Conservation (phyloP, 2,329 filamentous ascomycete species). For the Sarocladium oryzae region DNA sequence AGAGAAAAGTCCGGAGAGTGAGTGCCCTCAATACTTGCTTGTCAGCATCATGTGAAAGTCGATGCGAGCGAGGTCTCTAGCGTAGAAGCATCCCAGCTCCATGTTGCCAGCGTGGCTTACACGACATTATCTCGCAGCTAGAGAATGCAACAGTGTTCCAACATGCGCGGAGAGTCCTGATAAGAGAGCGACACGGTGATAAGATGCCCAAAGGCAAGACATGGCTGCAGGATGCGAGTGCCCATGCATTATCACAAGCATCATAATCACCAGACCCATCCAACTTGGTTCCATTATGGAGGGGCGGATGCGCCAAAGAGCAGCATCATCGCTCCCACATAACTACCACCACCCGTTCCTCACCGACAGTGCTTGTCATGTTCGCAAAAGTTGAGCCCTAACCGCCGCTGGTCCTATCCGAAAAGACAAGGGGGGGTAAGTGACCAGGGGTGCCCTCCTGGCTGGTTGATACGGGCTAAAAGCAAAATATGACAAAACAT, state of each 20-base stretch:
- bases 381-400: not conserved
- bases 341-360: not conserved
- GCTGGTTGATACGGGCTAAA: not conserved
- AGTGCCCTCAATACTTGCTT: not conserved
- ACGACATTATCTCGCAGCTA: conserved; percentile 2
- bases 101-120: not conserved
- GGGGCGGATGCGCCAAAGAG: not conserved
- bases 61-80: not conserved
- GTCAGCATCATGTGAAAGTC: not conserved
- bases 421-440: not conserved
- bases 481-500: not conserved
- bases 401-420: not conserved
- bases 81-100: not conserved
- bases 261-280: not conserved
- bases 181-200: conserved; percentile 1
- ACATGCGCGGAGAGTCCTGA: not conserved
- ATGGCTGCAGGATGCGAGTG: too few species aligned
- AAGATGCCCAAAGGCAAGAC: too few species aligned
- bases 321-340: not conserved
- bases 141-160: not conserved
- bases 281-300: not conserved
- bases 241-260: too few species aligned
- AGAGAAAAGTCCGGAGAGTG: not conserved
- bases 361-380: conserved; percentile 8
- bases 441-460: not conserved